Evolutionary conservation across 495 filamentous ascomycete species (phyloP).

Genomic region (Cercophora sp.): DNA sequence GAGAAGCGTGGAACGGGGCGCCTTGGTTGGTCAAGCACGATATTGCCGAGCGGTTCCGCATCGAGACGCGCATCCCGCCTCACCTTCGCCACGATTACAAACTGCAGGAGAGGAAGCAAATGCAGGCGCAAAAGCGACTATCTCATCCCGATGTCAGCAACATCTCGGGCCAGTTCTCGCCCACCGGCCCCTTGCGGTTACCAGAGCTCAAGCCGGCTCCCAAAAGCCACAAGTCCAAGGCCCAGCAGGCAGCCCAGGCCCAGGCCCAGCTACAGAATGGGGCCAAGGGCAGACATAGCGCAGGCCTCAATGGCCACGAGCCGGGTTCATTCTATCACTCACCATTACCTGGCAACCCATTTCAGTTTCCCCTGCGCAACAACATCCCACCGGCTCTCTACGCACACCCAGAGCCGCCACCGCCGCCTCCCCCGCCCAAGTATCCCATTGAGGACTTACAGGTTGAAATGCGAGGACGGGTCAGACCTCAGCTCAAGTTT

Average conservation of each 20-base stretch:
- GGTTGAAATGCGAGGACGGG: constrained; percentile 57
- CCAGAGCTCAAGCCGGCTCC: constrained; percentile 78
- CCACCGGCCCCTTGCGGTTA: constrained; percentile 47
- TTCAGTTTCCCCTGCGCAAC: constrained; percentile 39
- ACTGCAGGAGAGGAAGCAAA: constrained; percentile 69
- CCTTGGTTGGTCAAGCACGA: constrained; percentile 92
- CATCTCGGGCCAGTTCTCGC: constrained; percentile 30
- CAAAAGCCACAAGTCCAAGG: constrained; percentile 71
- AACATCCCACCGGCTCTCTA: constrained; percentile 29
- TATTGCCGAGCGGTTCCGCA: constrained; percentile 77
- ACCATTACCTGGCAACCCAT: constrained; percentile 39
- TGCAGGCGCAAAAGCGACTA: constrained; percentile 63
- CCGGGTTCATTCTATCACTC: constrained; percentile 34
- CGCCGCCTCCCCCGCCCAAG: constrained; percentile 76
- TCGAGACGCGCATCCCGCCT: constrained; percentile 76
- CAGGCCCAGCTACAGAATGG: no score
- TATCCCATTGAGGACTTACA: constrained; percentile 96
- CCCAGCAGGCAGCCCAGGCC: constrained; percentile 28
- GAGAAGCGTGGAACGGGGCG: constrained; percentile 89
- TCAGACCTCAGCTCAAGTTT: constrained; percentile 72
- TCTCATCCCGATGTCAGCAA: constrained; percentile 41
- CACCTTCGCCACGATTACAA: constrained; percentile 78
- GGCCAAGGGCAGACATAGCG: constrained; percentile 40
- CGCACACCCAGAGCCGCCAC: constrained; percentile 47
- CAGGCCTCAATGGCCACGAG: constrained; percentile 26